Base-by-base conservation (phyloP, 2,329 filamentous ascomycete genomes). In the Thermothelomyces thermophilus region DNA sequence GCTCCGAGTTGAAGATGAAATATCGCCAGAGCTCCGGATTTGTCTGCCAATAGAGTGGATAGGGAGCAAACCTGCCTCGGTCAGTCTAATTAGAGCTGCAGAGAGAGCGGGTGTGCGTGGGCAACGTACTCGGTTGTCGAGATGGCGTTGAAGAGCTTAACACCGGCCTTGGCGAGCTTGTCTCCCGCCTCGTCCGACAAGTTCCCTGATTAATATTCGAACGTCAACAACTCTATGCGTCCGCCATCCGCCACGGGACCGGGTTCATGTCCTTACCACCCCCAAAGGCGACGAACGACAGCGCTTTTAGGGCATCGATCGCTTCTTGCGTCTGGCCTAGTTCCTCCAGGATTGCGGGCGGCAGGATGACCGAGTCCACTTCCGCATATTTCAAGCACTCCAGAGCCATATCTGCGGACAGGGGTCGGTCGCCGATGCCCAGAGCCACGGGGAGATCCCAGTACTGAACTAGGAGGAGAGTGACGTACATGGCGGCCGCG, bases 91-190 rank as follows among this genome's bases (percentile, higher is more conserved):
- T n/a, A n/a, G n/a, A n/a, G n/a, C n/a, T n/a, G n/a, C n/a, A n/a
- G n/a, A n/a, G n/a, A n/a, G n/a, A n/a, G n/a, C n/a, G n/a, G n/a
- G n/a, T n/a, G n/a, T n/a, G n/a, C n/a, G n/a, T n/a, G n/a, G n/a
- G n/a, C n/a, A n/a, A n/a, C n/a, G n/a, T n/a, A 72, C 69, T 75
- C 71, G 2, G 71, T 74, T 9, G 70, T 63, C 0, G 66, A 65
- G 5, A 74, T 71, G 0, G 64, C 26, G 51, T 71, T 74, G 9
- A 42, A 17, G 5, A 73, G 48, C 0, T 4, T 43, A 0, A 70
- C 62, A 2, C 71, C 70, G 0, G 58, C 55, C 2, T 65, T 57
- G 1, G 66, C 63, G 5, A 74, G 59, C 22, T 55, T 60, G 42
- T 73, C 61, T 3, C 72, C 72, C 1, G 66, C 62, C 0, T 68